Base-by-base conservation (phyloP, 2,329 filamentous ascomycete species). In the Hypoxylon sp. region DNA sequence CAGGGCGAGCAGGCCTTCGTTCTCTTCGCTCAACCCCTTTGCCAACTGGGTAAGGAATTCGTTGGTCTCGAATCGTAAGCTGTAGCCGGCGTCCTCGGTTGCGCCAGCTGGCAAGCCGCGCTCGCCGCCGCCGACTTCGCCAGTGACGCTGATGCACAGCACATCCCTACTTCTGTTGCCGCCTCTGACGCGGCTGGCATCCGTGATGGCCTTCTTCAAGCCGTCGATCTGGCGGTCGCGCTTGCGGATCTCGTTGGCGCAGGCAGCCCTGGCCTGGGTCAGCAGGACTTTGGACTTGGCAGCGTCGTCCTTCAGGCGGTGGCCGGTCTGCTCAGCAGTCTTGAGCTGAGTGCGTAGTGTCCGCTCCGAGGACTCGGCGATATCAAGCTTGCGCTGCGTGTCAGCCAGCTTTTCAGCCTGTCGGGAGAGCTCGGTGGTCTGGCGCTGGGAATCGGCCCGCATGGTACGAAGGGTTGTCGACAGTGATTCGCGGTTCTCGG, bases 231-330 rank as follows among this genome's bases (percentile, higher is more conserved):
- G 91, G 40, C 92, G 81, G 71, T 99, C 95, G 37, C 94, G 87
- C 70, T 96, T 94, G 59, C 94, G 88, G 41, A 97, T 85, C 70
- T 99, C 95, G 65, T 92, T 96, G 46, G 92, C 88, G 74, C 93
- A 98, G 63, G 93, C 88, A 5, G 89, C 86, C 59, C 94, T 87
- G 2, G 95, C 89, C 74, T 98, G 94, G 24, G 89, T 84, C 2
- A 97, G 86, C 2, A 90, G 84, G 0, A 86, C 82, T 73, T 94
- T 96, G 74, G 94, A 86, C 47, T 90, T 87, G 20, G 85, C 82
- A 63, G 93, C 83, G 70, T 98, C 92, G 26, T 97, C 93, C 68
- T 92, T 92, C 55, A 97, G 78, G n/a, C 84, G 84, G 62, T 90
- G 86, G 29, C 89, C 85, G 0, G 86, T 86, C 3, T 86, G 81